phyloP scores from a whole-genome alignment of 1,139 yeast genomes.

The Tardiomyces blankii region DNA sequence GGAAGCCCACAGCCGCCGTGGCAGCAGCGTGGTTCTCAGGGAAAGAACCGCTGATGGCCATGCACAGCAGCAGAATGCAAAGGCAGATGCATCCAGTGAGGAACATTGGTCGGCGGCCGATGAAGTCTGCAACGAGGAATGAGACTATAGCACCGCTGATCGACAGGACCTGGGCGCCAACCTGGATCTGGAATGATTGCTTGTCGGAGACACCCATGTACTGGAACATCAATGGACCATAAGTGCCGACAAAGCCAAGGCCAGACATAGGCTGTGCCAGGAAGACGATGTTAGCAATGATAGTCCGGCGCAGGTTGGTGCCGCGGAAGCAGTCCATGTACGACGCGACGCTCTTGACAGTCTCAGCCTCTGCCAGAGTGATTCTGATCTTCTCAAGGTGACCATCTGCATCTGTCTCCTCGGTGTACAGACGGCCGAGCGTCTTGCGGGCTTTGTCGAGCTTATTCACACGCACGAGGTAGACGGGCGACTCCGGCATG shows the following conservation, averaged over 20 bases:
- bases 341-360: conserved; percentile 14
- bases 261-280: conserved; percentile 40
- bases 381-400: conserved; percentile 17
- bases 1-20: conserved; percentile 18
- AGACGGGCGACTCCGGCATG: conserved; percentile 44
- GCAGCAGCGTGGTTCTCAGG: conserved; percentile 8
- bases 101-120: conserved; percentile 25
- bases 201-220: conserved; percentile 24
- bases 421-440: conserved; percentile 9
- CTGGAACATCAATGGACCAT: conserved; percentile 28
- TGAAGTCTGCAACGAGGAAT: conserved; percentile 15
- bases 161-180: conserved; percentile 23
- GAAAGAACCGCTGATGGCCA: background rate
- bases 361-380: conserved; percentile 21
- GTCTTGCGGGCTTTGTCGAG: conserved; percentile 25
- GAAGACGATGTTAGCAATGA: conserved; percentile 35
- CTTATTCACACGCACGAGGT: conserved; percentile 30
- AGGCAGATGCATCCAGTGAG: conserved; percentile 20
- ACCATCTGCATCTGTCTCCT: conserved; percentile 14
- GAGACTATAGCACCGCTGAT: conserved; percentile 21
- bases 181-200: conserved; percentile 21
- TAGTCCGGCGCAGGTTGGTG: conserved; percentile 38
- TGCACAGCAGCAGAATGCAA: background rate
- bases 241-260: conserved; percentile 37
- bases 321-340: conserved; percentile 38